phyloP scores from a whole-genome alignment of 257 asterid species.

The Coffea canephora region DNA sequence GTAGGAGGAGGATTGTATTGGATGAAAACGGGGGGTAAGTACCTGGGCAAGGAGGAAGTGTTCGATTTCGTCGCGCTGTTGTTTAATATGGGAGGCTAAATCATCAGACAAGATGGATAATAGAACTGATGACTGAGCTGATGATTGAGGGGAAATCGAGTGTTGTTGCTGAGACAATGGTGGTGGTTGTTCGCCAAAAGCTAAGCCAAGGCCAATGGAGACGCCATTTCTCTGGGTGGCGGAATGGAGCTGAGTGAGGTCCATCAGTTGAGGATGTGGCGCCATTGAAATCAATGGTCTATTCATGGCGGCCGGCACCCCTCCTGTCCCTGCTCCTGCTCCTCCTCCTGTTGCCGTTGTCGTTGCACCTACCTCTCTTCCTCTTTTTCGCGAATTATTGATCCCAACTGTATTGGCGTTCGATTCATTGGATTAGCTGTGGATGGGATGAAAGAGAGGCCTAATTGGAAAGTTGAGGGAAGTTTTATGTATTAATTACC shows the following conservation, averaged over 20 bases:
- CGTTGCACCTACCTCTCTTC: constrained; percentile 22
- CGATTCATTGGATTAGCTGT: neutral
- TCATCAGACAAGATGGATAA: constrained; percentile 33
- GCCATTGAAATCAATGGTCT: constrained; percentile 25
- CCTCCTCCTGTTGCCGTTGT: constrained; percentile 6
- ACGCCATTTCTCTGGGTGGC: constrained; percentile 31
- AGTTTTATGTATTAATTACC: constrained; percentile 14
- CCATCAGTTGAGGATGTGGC: constrained; percentile 29
- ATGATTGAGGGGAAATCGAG: constrained; percentile 34
- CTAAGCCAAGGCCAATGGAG: constrained; percentile 43
- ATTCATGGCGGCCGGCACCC: constrained; percentile 5
- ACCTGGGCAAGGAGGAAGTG: constrained; percentile 35
- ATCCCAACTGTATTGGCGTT: constrained; percentile 21
- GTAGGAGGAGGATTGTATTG: neutral
- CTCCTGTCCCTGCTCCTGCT: neutral
- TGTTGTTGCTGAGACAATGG: constrained; percentile 10
- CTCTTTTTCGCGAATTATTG: constrained; percentile 31
- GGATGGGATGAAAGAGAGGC: neutral
- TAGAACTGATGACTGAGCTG: constrained; percentile 31
- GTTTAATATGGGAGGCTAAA: constrained; percentile 32
- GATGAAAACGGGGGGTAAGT: neutral
- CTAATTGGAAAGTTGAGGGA: neutral
- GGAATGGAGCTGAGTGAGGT: constrained; percentile 32
- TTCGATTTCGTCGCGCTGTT: constrained; percentile 40
- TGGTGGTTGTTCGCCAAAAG: constrained; percentile 32